Evolutionary conservation across 768 basidiomycete species (phyloP).

Genomic region (Daedaleopsis nitida): DNA sequence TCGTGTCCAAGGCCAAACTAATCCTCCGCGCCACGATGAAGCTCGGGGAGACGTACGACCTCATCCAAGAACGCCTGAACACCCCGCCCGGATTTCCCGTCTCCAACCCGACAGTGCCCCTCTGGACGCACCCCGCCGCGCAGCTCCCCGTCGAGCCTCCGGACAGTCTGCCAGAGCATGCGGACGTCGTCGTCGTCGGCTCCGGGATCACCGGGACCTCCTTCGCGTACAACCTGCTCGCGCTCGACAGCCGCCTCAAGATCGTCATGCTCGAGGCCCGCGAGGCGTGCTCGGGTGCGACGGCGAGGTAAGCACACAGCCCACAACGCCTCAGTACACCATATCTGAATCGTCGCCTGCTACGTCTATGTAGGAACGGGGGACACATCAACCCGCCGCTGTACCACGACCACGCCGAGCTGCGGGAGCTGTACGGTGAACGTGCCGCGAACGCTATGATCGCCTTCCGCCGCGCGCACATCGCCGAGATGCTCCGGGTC

Average conservation of each 20-base stretch:
- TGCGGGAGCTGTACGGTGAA: slow-evolving; percentile 50
- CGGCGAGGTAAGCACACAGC: slow-evolving; percentile 54
- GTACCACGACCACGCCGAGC: slow-evolving; percentile 56
- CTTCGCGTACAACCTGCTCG: slow-evolving; percentile 56
- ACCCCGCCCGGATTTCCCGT: slow-evolving; percentile 58
- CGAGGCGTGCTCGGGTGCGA: slow-evolving; percentile 74
- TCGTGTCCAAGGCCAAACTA: slow-evolving; percentile 26
- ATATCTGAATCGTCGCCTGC: background rate
- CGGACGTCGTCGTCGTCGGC: slow-evolving; percentile 73
- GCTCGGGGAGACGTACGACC: slow-evolving; percentile 27
- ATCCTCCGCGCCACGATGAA: slow-evolving; percentile 19
- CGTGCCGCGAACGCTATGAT: slow-evolving; percentile 53
- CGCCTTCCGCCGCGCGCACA: slow-evolving; percentile 62
- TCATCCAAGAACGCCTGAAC: slow-evolving; percentile 37
- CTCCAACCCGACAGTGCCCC: slow-evolving; percentile 54
- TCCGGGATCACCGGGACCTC: slow-evolving; percentile 77
- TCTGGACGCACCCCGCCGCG: slow-evolving; percentile 63
- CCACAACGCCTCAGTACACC: background rate
- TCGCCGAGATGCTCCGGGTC: slow-evolving; percentile 46
- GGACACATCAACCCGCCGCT: slow-evolving; percentile 65
- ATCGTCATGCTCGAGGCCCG: slow-evolving; percentile 84
- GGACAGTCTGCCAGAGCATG: slow-evolving; percentile 44
- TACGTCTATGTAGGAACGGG: slow-evolving; percentile 75
- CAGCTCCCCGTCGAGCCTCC: slow-evolving; percentile 39
- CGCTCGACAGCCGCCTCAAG: slow-evolving; percentile 35